Evolutionary conservation across 495 filamentous ascomycete genomes (phyloP).

Genomic region (Talaromyces nanjingensis): DNA sequence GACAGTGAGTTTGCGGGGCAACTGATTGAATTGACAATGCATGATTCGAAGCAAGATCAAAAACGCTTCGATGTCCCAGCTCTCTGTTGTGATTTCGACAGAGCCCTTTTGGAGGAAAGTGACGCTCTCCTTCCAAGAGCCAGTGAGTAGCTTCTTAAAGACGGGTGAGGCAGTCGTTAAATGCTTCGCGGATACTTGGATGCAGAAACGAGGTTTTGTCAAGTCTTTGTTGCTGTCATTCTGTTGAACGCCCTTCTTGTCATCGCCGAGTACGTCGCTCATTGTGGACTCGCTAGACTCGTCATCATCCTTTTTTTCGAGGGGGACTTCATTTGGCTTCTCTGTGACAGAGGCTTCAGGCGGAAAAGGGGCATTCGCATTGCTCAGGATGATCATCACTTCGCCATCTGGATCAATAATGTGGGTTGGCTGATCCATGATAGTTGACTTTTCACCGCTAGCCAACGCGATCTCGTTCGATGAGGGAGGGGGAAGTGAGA

Average conservation of each 20-base stretch:
- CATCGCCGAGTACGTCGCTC: background rate
- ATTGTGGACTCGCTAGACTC: too few relatives aligned
- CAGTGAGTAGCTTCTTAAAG: slow-evolving; percentile 30
- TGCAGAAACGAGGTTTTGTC: slow-evolving; percentile 7
- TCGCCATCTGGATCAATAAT: background rate
- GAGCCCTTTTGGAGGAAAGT: slow-evolving; percentile 28
- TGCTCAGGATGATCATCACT: background rate
- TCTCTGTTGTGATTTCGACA: slow-evolving; percentile 30
- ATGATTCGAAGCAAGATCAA: slow-evolving; percentile 43
- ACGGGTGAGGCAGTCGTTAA: slow-evolving; percentile 39
- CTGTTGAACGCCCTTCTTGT: too few relatives aligned
- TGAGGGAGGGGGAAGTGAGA: too few relatives aligned
- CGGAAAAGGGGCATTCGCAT: background rate
- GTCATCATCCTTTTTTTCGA: too few relatives aligned
- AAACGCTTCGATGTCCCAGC: slow-evolving; percentile 35
- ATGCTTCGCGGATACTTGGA: slow-evolving; percentile 47
- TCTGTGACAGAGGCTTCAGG: too few relatives aligned
- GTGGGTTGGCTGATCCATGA: background rate
- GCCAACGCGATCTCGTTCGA: too few relatives aligned
- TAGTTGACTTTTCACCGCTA: too few relatives aligned
- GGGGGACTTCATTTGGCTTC: too few relatives aligned
- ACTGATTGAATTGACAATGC: slow-evolving; percentile 34
- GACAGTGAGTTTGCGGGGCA: slow-evolving; percentile 34
- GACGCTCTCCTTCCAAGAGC: slow-evolving; percentile 28
- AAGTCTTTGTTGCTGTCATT: background rate